Percentiles rank a stretch among this genome's conserved stretches.
phyloP scores from a whole-genome alignment of 176 grass and related monocot genomes.

The Paspalum notatum region DNA sequence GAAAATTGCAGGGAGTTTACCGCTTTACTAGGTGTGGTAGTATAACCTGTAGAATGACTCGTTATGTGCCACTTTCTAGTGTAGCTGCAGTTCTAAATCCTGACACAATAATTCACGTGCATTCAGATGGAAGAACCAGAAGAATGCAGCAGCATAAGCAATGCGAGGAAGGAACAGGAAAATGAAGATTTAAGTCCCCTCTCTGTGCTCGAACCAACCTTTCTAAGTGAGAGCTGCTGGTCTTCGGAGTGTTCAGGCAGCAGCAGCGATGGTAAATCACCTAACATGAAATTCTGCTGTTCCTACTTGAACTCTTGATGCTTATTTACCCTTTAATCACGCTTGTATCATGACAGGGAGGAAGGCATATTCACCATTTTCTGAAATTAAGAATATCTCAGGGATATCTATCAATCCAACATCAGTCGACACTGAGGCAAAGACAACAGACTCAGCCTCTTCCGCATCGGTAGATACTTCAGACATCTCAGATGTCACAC shows the following conservation, averaged over 20 bases:
- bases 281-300: constrained; percentile 23
- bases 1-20: constrained; percentile 6
- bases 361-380: constrained; percentile 46
- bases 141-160: constrained; percentile 52
- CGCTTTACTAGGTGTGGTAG: neutral
- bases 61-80: neutral
- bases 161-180: constrained; percentile 43
- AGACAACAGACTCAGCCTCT: constrained; percentile 60
- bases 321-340: constrained; percentile 6
- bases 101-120: constrained; percentile 24
- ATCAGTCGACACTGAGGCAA: constrained; percentile 44
- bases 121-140: constrained; percentile 59
- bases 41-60: neutral
- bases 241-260: constrained; percentile 65
- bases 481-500: constrained; percentile 50
- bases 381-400: constrained; percentile 49
- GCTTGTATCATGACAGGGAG: constrained; percentile 42
- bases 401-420: constrained; percentile 32
- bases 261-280: constrained; percentile 57
- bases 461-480: constrained; percentile 45
- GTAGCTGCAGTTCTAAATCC: constrained; percentile 8
- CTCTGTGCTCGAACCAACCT: constrained; percentile 64
- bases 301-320: constrained; percentile 2
- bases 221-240: constrained; percentile 62
- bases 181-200: constrained; percentile 61